A percentile compares a stretch with the other conserved stretches of the same genome.
These are phyloP conservation scores for Sporothrix curviconia DNA, from an alignment of 2,329 filamentous ascomycete species.

Conservation along the genomic window DNA sequence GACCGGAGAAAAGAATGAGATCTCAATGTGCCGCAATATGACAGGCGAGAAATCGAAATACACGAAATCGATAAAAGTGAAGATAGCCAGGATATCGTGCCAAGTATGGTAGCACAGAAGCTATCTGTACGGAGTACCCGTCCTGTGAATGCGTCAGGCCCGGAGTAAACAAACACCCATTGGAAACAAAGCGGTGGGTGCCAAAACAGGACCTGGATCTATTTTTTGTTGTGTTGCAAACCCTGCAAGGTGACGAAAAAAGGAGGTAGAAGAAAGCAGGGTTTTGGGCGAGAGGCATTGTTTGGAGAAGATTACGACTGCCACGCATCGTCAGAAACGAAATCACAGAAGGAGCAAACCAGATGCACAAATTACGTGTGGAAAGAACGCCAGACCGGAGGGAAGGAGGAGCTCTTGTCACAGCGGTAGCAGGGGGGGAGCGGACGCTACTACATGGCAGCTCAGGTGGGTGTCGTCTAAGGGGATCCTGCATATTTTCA, in stretches of 20 bases:
- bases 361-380: too few species aligned
- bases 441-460: background rate
- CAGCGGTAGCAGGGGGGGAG: background rate
- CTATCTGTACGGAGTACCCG: too few species aligned
- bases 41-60: background rate
- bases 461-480: background rate
- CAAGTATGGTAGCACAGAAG: too few species aligned
- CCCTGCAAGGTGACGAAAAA: background rate
- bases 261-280: background rate
- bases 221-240: background rate
- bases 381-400: background rate
- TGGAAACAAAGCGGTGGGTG: background rate
- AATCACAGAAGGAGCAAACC: too few species aligned
- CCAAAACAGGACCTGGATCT: background rate
- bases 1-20: background rate
- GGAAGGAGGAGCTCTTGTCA: background rate
- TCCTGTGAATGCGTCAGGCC: too few species aligned
- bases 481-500: constrained; percentile 7
- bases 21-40: too few species aligned
- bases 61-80: background rate
- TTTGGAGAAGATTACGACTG: background rate
- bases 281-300: background rate
- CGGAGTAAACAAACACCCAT: too few species aligned
- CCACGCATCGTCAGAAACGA: background rate
- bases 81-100: too few species aligned